Conservation (phyloP, 768 basidiomycete genomes). For the Pulveroboletus sp. region DNA sequence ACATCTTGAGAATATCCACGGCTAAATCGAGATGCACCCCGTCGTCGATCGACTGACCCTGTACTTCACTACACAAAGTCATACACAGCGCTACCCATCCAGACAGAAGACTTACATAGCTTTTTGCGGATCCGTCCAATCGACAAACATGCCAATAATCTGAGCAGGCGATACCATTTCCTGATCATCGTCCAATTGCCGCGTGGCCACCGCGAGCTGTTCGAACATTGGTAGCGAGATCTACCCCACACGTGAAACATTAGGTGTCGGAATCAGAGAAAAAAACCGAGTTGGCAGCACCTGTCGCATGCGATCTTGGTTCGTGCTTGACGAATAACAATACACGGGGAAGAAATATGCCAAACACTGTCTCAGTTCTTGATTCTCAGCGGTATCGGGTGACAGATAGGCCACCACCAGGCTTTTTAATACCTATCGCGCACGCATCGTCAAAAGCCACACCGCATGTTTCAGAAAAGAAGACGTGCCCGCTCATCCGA, state of each 20-base stretch:
- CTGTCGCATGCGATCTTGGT: slow-evolving; percentile 73
- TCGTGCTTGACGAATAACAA: slow-evolving; percentile 72
- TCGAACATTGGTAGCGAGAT: slow-evolving; percentile 71
- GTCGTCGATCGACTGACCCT: slow-evolving; percentile 37
- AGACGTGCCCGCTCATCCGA: slow-evolving; percentile 62
- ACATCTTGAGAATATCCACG: slow-evolving; percentile 44
- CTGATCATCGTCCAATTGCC: slow-evolving; percentile 67
- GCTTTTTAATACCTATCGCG: slow-evolving; percentile 42
- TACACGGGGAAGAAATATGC: slow-evolving; percentile 85
- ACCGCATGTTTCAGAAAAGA: background rate
- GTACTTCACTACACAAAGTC: slow-evolving; percentile 34
- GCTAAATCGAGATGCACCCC: slow-evolving; percentile 57
- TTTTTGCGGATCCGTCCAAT: slow-evolving; percentile 87
- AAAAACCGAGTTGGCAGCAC: slow-evolving; percentile 10
- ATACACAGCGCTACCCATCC: background rate
- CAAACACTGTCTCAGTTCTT: slow-evolving; percentile 81
- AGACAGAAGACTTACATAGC: slow-evolving; percentile 44
- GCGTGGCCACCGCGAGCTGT: slow-evolving; percentile 52
- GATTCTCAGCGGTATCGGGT: slow-evolving; percentile 77
- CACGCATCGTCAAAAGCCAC: background rate
- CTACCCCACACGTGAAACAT: slow-evolving; percentile 35
- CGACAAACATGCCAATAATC: slow-evolving; percentile 75
- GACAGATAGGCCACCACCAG: slow-evolving; percentile 68
- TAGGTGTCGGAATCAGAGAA: background rate
- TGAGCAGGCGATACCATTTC: slow-evolving; percentile 72